phyloP scores from a whole-genome alignment of 164 flowering plant species.

The Magnolia sinica region DNA sequence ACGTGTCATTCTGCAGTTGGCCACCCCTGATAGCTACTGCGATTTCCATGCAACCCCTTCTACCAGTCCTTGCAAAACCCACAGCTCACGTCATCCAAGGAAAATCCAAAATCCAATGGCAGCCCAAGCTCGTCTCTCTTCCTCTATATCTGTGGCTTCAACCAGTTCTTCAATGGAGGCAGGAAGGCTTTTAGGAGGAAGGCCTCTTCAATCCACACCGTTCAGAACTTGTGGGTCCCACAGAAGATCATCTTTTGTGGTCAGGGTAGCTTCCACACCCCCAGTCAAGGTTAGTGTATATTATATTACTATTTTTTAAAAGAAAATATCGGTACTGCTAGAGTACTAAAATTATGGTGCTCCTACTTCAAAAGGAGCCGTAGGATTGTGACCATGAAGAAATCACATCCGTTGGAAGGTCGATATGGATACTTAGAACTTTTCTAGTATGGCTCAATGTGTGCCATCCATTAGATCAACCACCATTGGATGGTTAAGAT shows the following conservation, averaged over 20 bases:
- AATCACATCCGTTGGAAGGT: too few relatives aligned
- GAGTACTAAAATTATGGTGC: too few relatives aligned
- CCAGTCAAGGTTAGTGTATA: conserved; percentile 63
- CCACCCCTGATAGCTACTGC: not conserved
- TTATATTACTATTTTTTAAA: too few relatives aligned
- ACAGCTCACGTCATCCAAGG: not conserved
- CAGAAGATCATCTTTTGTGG: conserved; percentile 58
- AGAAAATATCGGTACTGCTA: too few relatives aligned
- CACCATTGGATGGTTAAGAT: too few relatives aligned
- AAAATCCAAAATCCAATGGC: conserved; percentile 34
- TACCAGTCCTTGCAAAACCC: not conserved
- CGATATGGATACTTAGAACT: too few relatives aligned
- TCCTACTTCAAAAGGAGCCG: too few relatives aligned
- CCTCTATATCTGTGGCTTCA: conserved; percentile 39
- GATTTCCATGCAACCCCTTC: conserved; percentile 8
- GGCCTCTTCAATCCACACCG: conserved; percentile 30
- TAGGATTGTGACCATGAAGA: too few relatives aligned
- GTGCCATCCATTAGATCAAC: too few relatives aligned
- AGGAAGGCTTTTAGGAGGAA: conserved; percentile 54
- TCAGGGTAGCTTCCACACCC: conserved; percentile 76
- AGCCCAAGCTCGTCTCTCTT: conserved; percentile 68
- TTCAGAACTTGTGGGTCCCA: conserved; percentile 16
- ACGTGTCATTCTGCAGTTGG: conserved; percentile 18
- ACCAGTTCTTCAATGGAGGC: conserved; percentile 57
- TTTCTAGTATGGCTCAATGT: too few relatives aligned